These are phyloP conservation scores for Suhomyces tanzawaensis DNA, from an alignment of 805 yeast genomes.

Conservation along the genomic window DNA sequence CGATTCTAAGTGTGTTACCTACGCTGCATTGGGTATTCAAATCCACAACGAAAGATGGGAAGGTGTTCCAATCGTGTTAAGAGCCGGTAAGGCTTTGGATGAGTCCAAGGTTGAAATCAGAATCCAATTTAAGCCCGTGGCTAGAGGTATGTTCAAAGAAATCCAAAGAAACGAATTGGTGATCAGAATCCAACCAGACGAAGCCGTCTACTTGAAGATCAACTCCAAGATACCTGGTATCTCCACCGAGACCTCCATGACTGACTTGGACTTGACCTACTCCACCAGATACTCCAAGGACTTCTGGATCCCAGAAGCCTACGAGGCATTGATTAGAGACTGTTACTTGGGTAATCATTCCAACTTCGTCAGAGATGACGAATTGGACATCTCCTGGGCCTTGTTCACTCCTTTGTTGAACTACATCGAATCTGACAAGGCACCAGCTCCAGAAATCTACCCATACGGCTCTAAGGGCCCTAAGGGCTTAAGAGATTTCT, in stretches of 20 bases:
- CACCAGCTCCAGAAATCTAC: constrained; percentile 67
- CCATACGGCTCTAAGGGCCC: constrained; percentile 96
- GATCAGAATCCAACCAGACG: constrained; percentile 90
- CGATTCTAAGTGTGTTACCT: constrained; percentile 85
- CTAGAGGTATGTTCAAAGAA: constrained; percentile 74
- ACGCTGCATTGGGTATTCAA: constrained; percentile 76
- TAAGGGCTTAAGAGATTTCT: constrained; percentile 53
- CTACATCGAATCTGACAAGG: constrained; percentile 67
- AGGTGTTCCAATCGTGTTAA: constrained; percentile 92
- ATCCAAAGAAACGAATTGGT: constrained; percentile 92
- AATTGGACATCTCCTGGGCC: constrained; percentile 89
- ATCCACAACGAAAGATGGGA: constrained; percentile 96
- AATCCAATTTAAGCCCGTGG: constrained; percentile 84
- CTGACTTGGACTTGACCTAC: constrained; percentile 90
- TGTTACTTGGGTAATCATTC: constrained; percentile 91
- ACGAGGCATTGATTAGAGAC: constrained; percentile 92
- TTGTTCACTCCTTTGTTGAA: constrained; percentile 89
- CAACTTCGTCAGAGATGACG: constrained; percentile 97
- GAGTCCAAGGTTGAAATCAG: constrained; percentile 94
- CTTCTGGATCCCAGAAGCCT: constrained; percentile 96
- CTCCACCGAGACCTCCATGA: constrained; percentile 73
- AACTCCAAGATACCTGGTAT: constrained; percentile 94
- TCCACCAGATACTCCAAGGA: constrained; percentile 70
- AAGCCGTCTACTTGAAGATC: constrained; percentile 89
- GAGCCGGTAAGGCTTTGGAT: constrained; percentile 98